phyloP scores from a whole-genome alignment of 768 basidiomycete species.

The Hortiboletus campestris region DNA sequence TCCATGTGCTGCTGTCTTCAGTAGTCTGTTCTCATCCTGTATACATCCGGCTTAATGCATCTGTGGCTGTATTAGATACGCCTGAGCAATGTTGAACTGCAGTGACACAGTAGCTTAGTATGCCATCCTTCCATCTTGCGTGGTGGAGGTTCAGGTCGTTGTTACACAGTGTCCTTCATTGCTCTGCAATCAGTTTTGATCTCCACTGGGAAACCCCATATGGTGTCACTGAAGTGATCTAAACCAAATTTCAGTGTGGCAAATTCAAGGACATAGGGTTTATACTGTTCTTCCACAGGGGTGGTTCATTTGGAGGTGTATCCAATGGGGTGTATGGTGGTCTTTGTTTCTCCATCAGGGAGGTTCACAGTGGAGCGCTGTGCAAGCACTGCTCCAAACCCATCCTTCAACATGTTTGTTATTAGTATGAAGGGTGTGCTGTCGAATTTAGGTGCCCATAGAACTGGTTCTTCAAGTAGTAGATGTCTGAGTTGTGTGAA shows the following conservation, averaged over 20 bases:
- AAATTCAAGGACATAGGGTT: constrained; percentile 37
- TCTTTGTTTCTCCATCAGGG: neutral
- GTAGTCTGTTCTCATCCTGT: too few species aligned
- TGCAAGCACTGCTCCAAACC: constrained; percentile 33
- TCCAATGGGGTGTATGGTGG: neutral
- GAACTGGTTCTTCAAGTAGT: constrained; percentile 14
- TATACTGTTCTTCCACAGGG: constrained; percentile 29
- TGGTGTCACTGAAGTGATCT: constrained; percentile 32
- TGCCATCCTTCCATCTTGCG: constrained; percentile 29
- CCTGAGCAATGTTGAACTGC: too few species aligned
- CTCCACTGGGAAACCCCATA: constrained; percentile 31
- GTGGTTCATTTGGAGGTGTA: constrained; percentile 36
- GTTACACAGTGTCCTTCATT: constrained; percentile 21
- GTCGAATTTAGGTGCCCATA: constrained; percentile 28
- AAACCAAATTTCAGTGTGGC: constrained; percentile 19
- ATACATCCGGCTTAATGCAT: too few species aligned
- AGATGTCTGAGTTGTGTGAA: constrained; percentile 32
- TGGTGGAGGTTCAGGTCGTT: constrained; percentile 13
- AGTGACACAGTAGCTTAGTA: too few species aligned
- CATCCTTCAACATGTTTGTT: constrained; percentile 35
- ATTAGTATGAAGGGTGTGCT: constrained; percentile 38
- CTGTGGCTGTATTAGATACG: too few species aligned
- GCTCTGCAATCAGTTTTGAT: too few species aligned
- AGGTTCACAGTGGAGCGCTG: constrained; percentile 10
- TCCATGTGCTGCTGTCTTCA: constrained; percentile 32